A percentile compares a stretch with the other conserved stretches of the same genome.
Conservation (phyloP, 371 early-diverging fungal species). For the Mucor mucedo region DNA sequence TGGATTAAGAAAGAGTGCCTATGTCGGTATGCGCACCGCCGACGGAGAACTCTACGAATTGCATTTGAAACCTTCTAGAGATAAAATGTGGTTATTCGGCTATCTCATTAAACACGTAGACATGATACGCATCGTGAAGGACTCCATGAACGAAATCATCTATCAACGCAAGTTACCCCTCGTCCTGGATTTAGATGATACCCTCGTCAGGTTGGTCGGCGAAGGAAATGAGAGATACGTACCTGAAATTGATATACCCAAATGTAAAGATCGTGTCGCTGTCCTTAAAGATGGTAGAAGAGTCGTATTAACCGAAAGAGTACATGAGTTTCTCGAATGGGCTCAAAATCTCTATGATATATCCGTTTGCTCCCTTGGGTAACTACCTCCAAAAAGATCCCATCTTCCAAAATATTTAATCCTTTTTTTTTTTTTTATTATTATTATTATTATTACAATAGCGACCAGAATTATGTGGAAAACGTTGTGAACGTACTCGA, state of each 20-base stretch:
- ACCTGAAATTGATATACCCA: conserved; percentile 58
- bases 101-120: conserved; percentile 67
- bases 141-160: conserved; percentile 49
- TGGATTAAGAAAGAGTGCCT: conserved; percentile 61
- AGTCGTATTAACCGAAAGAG: conserved; percentile 72
- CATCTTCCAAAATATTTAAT: background rate
- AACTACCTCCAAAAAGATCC: conserved; percentile 15
- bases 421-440: background rate
- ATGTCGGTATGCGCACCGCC: conserved; percentile 54
- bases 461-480: conserved; percentile 80
- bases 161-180: conserved; percentile 68
- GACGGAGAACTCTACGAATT: conserved; percentile 67
- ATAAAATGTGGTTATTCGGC: conserved; percentile 69
- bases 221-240: conserved; percentile 71
- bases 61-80: conserved; percentile 73
- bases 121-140: conserved; percentile 56
- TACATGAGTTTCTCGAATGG: conserved; percentile 81
- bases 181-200: conserved; percentile 83
- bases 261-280: conserved; percentile 62
- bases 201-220: conserved; percentile 75
- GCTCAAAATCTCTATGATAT: conserved; percentile 73
- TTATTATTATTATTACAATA: conserved; percentile 19
- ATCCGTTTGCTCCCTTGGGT: conserved; percentile 80
- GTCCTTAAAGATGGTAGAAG: conserved; percentile 66
- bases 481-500: conserved; percentile 74